phyloP scores from a whole-genome alignment of 2,329 filamentous ascomycete species.

The Pyricularia grisea region DNA sequence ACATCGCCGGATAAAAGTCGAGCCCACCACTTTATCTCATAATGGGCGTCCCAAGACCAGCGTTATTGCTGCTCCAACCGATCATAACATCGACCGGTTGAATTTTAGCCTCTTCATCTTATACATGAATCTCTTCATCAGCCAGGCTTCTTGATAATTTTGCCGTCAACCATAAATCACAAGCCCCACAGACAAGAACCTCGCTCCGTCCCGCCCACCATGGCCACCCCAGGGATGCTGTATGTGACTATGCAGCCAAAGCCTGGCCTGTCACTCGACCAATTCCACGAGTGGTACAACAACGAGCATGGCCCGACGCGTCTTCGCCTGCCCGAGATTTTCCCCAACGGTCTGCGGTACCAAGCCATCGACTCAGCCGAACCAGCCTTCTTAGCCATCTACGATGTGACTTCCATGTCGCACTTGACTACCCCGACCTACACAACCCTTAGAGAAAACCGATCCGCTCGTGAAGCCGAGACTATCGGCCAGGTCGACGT shows the following conservation, averaged over 20 bases:
- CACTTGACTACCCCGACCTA: constrained; percentile 64
- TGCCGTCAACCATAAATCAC: not conserved
- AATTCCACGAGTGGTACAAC: constrained; percentile 92
- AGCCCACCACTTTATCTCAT: not conserved
- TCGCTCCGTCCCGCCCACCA: not conserved
- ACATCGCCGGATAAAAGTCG: not conserved
- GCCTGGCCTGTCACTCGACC: constrained; percentile 50
- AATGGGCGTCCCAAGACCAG: not conserved
- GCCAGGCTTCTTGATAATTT: not conserved
- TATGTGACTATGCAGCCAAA: constrained; percentile 82
- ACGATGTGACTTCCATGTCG: constrained; percentile 70
- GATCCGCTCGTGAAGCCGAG: constrained; percentile 42
- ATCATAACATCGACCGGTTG: not conserved
- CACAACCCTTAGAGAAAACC: constrained; percentile 49
- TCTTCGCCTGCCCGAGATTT: constrained; percentile 65
- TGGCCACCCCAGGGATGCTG: constrained; percentile 53
- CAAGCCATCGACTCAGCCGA: constrained; percentile 51
- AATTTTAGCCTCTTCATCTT: not conserved
- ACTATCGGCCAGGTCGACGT: constrained; percentile 53
- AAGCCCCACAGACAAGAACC: not conserved
- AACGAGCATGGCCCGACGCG: constrained; percentile 83
- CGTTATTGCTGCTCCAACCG: not conserved
- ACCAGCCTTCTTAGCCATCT: constrained; percentile 69
- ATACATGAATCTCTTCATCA: not conserved
- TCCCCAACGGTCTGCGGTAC: constrained; percentile 71